Conservation (phyloP, 31 red algal genomes). For the Endocladia muricata region DNA sequence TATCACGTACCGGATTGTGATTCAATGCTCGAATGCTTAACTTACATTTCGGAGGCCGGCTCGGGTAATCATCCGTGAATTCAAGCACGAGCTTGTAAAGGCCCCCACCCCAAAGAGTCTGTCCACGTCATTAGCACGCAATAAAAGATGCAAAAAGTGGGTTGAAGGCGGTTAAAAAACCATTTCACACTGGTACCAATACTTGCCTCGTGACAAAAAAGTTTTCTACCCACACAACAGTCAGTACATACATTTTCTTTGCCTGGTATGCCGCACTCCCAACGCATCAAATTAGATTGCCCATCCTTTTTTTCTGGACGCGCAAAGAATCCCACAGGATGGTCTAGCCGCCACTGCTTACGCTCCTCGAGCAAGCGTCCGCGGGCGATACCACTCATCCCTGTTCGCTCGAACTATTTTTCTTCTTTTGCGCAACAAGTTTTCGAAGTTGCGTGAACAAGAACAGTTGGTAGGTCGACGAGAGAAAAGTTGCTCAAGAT, state of each 20-base stretch:
- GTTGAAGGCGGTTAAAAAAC: too few relatives aligned
- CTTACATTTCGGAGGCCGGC: slow-evolving; percentile 85
- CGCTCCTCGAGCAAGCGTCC: slow-evolving; percentile 75
- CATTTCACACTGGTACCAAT: too few relatives aligned
- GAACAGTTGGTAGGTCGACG: background rate
- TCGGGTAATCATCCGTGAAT: slow-evolving; percentile 91
- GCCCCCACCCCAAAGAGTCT: slow-evolving; percentile 87
- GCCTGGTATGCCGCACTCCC: slow-evolving; percentile 98
- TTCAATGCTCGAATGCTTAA: too few relatives aligned
- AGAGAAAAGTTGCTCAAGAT: background rate
- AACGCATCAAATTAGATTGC: slow-evolving; percentile 86
- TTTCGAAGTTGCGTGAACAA: background rate
- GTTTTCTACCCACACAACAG: too few relatives aligned
- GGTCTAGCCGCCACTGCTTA: slow-evolving; percentile 93
- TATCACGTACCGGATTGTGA: too few relatives aligned
- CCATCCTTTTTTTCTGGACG: slow-evolving; percentile 78
- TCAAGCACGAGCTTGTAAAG: slow-evolving; percentile 80
- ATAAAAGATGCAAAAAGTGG: background rate
- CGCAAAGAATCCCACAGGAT: slow-evolving; percentile 95
- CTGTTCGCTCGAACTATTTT: too few relatives aligned
- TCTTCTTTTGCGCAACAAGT: background rate
- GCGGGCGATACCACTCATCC: slow-evolving; percentile 47
- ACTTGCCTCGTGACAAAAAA: too few relatives aligned
- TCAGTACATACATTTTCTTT: slow-evolving; percentile 88
- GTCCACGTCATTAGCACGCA: too few relatives aligned